Evolutionary conservation across 371 early-diverging fungal species (phyloP), one percentile per base, ranked within the genome.

Genomic region (Mucor indicus): DNA sequence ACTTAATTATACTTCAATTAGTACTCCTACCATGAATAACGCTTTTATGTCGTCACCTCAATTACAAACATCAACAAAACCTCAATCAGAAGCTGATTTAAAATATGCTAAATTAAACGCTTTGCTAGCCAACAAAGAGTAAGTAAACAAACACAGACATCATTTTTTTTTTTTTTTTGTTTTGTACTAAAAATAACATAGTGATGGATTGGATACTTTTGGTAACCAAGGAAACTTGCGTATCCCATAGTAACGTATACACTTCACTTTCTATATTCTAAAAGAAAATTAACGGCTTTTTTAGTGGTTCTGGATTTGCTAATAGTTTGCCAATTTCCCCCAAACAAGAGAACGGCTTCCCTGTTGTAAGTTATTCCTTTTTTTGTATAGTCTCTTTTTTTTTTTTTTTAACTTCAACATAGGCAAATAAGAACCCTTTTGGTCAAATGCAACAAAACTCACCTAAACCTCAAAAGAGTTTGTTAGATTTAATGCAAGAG

Each of bases 171-270:
- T n/a, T 6, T 35, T 9, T 35, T 4, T 35, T 9, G 11, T 35
- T 35, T 35, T 9, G 11, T 35, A n/a, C 10, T 35, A n/a, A 4
- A 9, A 9, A 4, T n/a, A 27, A 27, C 22, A 4, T 51, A 75
- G 77, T 20, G 78, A 75, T 52, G 80, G 80, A 15, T 60, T 72
- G 58, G 80, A 80, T 40, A 75, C 76, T 3, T 80, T 76, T 53
- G 78, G 80, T 24, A 77, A 80, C 39, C 51, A 52, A 31, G 78
- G 78, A 11, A 69, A 69, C 48, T 61, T 77, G 23, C 78, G 80
- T 46, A 59, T 80, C 21, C 80, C 80, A 38, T 41, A 60, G 72
- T 75, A 72, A 72, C 6, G 55, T 54, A 22, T 13, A 23, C 1
- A 37, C 2, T 21, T 31, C 19, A n/a, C n/a, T n/a, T n/a, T n/a